A percentile compares a stretch with the other conserved stretches of the same genome.
Conservation (phyloP, 2,329 filamentous ascomycete genomes). For the Alternaria metachromatica region DNA sequence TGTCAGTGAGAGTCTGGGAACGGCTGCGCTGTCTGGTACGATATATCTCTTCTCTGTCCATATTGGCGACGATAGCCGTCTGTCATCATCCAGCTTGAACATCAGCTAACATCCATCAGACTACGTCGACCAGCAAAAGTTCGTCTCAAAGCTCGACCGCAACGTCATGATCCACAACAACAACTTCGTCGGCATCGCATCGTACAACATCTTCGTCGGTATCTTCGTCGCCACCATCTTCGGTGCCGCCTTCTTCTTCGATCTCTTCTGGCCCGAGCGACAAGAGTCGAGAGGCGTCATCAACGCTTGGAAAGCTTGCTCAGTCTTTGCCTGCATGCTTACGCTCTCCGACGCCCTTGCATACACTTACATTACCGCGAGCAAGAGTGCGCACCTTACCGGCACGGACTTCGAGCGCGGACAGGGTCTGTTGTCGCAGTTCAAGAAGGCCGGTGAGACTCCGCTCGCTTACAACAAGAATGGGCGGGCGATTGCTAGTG, state of each 20-base stretch:
- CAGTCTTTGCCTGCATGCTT: conserved; percentile 57
- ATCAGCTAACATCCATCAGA: conserved; percentile 42
- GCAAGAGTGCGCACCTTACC: conserved; percentile 54
- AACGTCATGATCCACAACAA: conserved; percentile 60
- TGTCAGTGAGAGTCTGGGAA: conserved; percentile 63
- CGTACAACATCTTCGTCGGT: conserved; percentile 66
- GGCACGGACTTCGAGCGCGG: conserved; percentile 48
- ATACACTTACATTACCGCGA: conserved; percentile 60
- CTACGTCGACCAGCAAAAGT: conserved; percentile 62
- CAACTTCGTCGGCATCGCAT: conserved; percentile 62
- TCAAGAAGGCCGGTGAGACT: conserved; percentile 35
- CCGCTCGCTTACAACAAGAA: conserved; percentile 58
- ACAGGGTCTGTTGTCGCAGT: conserved; percentile 43
- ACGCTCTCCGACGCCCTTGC: conserved; percentile 57
- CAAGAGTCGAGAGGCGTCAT: conserved; percentile 58
- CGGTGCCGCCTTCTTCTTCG: conserved; percentile 66
- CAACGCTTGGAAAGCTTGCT: conserved; percentile 62
- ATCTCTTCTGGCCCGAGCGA: conserved; percentile 66
- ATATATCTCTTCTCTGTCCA: background rate
- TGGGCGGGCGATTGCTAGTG: conserved; percentile 57
- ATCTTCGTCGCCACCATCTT: conserved; percentile 65
- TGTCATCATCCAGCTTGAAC: background rate
- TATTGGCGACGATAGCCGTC: background rate
- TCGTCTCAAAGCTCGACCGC: conserved; percentile 51
- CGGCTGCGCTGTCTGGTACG: conserved; percentile 61